Conservation (phyloP, 164 flowering plant genomes). For the Liquidambar formosana region DNA sequence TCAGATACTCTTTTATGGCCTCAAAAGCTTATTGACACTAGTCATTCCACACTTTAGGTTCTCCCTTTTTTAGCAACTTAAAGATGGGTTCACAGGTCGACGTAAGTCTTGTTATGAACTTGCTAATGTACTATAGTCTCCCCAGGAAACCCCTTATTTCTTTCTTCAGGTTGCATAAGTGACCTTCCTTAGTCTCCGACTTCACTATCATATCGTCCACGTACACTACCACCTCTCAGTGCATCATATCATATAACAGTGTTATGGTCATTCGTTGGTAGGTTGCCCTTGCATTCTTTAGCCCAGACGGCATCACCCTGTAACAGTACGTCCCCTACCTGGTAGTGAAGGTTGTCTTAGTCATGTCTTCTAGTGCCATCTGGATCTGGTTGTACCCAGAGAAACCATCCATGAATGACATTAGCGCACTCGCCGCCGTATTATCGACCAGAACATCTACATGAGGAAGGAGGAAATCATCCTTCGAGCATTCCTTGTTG, state of each 20-base stretch:
- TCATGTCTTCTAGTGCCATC: too few species aligned
- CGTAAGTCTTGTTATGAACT: not conserved
- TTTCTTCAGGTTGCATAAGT: not conserved
- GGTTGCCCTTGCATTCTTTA: slow-evolving; percentile 4
- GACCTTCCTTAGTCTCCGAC: too few species aligned
- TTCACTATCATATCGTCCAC: slow-evolving; percentile 7
- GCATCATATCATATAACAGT: slow-evolving; percentile 3
- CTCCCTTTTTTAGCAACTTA: too few species aligned
- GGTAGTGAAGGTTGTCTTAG: not conserved
- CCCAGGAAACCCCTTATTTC: not conserved
- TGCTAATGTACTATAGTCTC: not conserved
- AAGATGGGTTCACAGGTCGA: not conserved
- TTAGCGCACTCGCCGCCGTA: too few species aligned
- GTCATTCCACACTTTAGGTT: too few species aligned
- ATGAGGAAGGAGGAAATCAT: not conserved
- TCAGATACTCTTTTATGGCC: too few species aligned
- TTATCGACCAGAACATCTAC: not conserved
- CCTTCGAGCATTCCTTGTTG: not conserved
- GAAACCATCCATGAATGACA: not conserved
- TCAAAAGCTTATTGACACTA: not conserved
- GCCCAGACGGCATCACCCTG: slow-evolving; percentile 4
- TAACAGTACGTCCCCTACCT: not conserved
- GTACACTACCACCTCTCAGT: not conserved
- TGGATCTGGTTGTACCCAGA: not conserved
- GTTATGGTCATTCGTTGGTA: not conserved